phyloP scores from a whole-genome alignment of 805 yeast species.

The Starmerella gropengiesseri region DNA sequence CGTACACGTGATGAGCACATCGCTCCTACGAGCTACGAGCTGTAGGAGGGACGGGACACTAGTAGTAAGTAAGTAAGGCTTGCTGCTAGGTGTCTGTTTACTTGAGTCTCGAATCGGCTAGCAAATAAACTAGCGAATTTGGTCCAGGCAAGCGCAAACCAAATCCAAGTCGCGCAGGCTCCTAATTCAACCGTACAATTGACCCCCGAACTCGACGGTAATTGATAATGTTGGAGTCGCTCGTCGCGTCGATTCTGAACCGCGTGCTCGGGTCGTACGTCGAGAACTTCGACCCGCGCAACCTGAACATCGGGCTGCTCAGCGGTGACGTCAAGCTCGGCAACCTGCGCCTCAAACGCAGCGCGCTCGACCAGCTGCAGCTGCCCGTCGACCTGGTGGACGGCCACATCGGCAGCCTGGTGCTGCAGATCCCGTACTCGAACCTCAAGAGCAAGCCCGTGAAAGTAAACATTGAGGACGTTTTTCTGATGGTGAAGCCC shows the following conservation, averaged over 20 bases:
- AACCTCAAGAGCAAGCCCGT: constrained; percentile 88
- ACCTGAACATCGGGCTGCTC: constrained; percentile 93
- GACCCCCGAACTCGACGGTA: not conserved
- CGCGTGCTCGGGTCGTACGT: constrained; percentile 45
- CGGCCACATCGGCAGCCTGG: constrained; percentile 82
- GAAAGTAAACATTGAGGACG: constrained; percentile 74
- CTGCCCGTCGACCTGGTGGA: constrained; percentile 78
- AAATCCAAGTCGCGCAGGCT: no score
- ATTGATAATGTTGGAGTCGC: constrained; percentile 33
- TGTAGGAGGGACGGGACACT: no score
- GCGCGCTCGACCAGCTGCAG: constrained; percentile 75
- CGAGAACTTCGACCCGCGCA: constrained; percentile 92
- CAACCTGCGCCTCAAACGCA: constrained; percentile 70
- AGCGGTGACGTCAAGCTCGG: constrained; percentile 86
- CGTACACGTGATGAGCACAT: no score
- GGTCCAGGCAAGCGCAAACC: no score
- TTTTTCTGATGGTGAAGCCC: constrained; percentile 72
- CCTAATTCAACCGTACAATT: no score
- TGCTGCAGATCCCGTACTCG: constrained; percentile 94
- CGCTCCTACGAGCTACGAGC: no score
- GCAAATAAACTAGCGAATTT: no score
- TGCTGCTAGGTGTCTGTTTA: no score
- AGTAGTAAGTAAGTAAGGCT: no score
- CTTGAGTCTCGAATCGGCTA: no score
- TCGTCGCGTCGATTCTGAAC: constrained; percentile 36